These are phyloP conservation scores for Cicer bijugum DNA, from an alignment of 306 rosid genomes.

Conservation along the genomic window DNA sequence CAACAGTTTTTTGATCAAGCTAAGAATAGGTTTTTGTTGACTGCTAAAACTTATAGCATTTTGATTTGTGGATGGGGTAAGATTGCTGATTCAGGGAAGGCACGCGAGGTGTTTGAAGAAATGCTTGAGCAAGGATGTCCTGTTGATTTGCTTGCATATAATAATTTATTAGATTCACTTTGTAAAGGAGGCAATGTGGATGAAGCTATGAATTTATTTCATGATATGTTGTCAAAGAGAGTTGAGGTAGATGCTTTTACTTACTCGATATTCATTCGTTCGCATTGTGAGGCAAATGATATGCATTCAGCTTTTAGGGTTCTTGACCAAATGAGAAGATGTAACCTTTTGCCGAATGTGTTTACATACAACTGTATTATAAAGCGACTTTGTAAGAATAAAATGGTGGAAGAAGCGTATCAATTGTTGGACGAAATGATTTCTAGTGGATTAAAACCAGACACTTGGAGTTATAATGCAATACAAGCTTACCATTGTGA, in stretches of 20 bases:
- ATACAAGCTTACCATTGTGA: slow-evolving; percentile 88
- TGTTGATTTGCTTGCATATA: slow-evolving; percentile 73
- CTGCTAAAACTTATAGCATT: slow-evolving; percentile 69
- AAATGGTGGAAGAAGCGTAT: slow-evolving; percentile 84
- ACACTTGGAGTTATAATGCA: slow-evolving; percentile 82
- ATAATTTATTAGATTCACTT: slow-evolving; percentile 67
- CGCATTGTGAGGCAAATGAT: slow-evolving; percentile 68
- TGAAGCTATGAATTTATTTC: slow-evolving; percentile 65
- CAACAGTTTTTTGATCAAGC: slow-evolving; percentile 69
- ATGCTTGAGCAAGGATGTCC: slow-evolving; percentile 67
- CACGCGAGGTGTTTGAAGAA: slow-evolving; percentile 72
- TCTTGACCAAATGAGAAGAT: slow-evolving; percentile 72
- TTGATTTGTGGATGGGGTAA: slow-evolving; percentile 85
- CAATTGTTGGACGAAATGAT: slow-evolving; percentile 83
- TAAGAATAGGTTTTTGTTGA: slow-evolving; percentile 56
- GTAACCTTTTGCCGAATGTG: slow-evolving; percentile 65
- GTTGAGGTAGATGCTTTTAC: slow-evolving; percentile 73
- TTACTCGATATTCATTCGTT: slow-evolving; percentile 70
- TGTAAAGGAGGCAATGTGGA: slow-evolving; percentile 72
- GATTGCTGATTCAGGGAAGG: slow-evolving; percentile 59
- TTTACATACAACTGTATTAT: slow-evolving; percentile 77
- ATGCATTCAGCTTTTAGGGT: slow-evolving; percentile 69
- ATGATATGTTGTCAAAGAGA: slow-evolving; percentile 57
- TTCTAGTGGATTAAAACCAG: slow-evolving; percentile 66
- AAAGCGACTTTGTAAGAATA: slow-evolving; percentile 78